Base-by-base conservation (phyloP, 2,329 filamentous ascomycete species). In the Phialocephala sp. region DNA sequence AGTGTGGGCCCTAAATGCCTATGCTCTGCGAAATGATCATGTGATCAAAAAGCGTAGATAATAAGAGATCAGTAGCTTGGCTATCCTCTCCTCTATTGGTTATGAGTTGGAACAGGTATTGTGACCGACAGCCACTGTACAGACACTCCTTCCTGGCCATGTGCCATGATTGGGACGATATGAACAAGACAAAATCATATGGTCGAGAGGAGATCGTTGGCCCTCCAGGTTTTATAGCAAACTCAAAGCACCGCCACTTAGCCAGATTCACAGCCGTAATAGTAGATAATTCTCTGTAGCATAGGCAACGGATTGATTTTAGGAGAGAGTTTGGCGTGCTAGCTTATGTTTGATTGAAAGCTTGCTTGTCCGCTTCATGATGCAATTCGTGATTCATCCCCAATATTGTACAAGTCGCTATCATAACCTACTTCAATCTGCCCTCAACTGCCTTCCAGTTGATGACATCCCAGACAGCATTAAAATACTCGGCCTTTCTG, bases 381-480 rank as follows among this genome's bases (percentile, higher is more conserved):
- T 35, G 50, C 50, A 52, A 32, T 35, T 54, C 24, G 24, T 54
- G 32, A 32, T 8, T 54, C 50, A 35, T 14, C 50, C 24, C 4
- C 24, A 3, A 14, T 54, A 54, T 18, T 18, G 4, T 54, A 54
- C 50, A 54, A 4, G 22, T n/a, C 50, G 12, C 8, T 8, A 27
- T 5, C 8, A 18, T 35, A 11, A 18, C 50, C 50, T 57, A 57
- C 72, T 82, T 81, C 76, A 92, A 93, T 71, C 92, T 87, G 84
- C 89, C 88, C 79, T 91, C 89, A 54, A 93, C 94, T 37, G 91
- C 87, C 87, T 93, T 93, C 94, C 94, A 97, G 80, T 92, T 93
- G 74, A 93, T 87, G 39, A 93, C 86, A 47, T 88, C 88, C 91
- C 91, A 93, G 72, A 93, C 91, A 69, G 91, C 90, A 68, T 91